Evolutionary conservation across 192 early-diverging fungal genomes (phyloP).

Genomic region (Paraglomus brasilianum): DNA sequence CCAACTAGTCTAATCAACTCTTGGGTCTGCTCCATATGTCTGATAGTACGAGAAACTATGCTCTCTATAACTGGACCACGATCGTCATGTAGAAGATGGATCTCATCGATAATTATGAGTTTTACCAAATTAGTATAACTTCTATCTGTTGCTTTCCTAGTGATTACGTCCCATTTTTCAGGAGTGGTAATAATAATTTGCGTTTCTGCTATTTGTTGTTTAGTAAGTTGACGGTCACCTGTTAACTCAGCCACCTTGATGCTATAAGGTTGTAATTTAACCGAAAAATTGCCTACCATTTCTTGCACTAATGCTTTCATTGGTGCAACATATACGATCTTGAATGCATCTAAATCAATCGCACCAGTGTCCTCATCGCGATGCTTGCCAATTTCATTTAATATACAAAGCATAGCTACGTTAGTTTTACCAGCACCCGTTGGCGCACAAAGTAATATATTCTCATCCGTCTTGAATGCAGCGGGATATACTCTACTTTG

Average conservation of each 20-base stretch:
- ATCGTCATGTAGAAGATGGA: slow-evolving; percentile 95
- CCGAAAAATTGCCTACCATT: slow-evolving; percentile 89
- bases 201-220: slow-evolving; percentile 93
- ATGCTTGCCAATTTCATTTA: slow-evolving; percentile 84
- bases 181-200: slow-evolving; percentile 98
- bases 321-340: slow-evolving; percentile 98
- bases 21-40: slow-evolving; percentile 87
- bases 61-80: slow-evolving; percentile 96
- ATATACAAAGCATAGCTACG: slow-evolving; percentile 93
- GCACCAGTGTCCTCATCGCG: slow-evolving; percentile 67
- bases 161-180: slow-evolving; percentile 99
- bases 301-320: slow-evolving; percentile 99
- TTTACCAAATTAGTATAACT: slow-evolving; percentile 88
- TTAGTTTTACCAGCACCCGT: slow-evolving; percentile 99
- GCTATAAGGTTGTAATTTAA: slow-evolving; percentile 72
- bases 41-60: slow-evolving; percentile 83
- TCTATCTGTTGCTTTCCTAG: slow-evolving; percentile 91
- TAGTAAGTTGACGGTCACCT: slow-evolving; percentile 96
- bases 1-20: slow-evolving; percentile 89
- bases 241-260: slow-evolving; percentile 95
- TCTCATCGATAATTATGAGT: slow-evolving; percentile 94
- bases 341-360: slow-evolving; percentile 82
- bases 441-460: slow-evolving; percentile 96
- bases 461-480: slow-evolving; percentile 89
- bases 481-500: slow-evolving; percentile 85